phyloP scores from a whole-genome alignment of 2,329 filamentous ascomycete species.

The Drechslera avenae region DNA sequence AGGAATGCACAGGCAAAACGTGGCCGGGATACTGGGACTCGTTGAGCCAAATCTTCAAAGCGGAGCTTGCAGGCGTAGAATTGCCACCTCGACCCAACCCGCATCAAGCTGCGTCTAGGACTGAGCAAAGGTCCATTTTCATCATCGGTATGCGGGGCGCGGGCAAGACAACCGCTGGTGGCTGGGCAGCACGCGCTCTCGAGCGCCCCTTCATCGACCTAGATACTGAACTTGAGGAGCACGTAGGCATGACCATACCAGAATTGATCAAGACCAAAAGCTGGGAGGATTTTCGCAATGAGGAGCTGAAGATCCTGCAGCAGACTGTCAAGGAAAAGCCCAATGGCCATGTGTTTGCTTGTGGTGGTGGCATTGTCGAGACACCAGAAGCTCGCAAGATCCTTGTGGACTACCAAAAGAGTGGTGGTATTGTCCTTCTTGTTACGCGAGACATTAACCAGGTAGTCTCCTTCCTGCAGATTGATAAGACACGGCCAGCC shows the following conservation, averaged over 20 bases:
- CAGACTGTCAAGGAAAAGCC: slow-evolving; percentile 76
- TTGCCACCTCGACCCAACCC: slow-evolving; percentile 43
- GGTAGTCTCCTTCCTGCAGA: slow-evolving; percentile 84
- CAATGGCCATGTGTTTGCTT: slow-evolving; percentile 82
- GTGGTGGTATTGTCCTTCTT: slow-evolving; percentile 81
- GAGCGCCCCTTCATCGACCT: slow-evolving; percentile 82
- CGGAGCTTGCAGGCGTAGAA: slow-evolving; percentile 77
- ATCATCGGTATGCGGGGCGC: slow-evolving; percentile 97
- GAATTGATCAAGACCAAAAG: slow-evolving; percentile 79
- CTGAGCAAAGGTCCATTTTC: slow-evolving; percentile 72
- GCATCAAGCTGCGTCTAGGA: slow-evolving; percentile 31
- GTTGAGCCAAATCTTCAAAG: slow-evolving; percentile 76
- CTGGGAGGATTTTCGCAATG: slow-evolving; percentile 86
- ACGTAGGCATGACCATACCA: slow-evolving; percentile 76
- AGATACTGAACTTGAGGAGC: slow-evolving; percentile 81
- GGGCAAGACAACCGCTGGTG: slow-evolving; percentile 91
- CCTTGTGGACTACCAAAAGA: slow-evolving; percentile 72
- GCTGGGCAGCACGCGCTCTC: slow-evolving; percentile 79
- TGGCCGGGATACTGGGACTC: slow-evolving; percentile 99
- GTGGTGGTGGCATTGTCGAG: slow-evolving; percentile 92
- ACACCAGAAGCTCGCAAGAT: slow-evolving; percentile 77
- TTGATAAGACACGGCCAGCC: slow-evolving; percentile 88
- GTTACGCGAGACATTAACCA: slow-evolving; percentile 87
- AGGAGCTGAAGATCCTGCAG: slow-evolving; percentile 76
- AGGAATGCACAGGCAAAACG: slow-evolving; percentile 94